Conservation (phyloP, 768 basidiomycete genomes). For the Auricularia sp. region DNA sequence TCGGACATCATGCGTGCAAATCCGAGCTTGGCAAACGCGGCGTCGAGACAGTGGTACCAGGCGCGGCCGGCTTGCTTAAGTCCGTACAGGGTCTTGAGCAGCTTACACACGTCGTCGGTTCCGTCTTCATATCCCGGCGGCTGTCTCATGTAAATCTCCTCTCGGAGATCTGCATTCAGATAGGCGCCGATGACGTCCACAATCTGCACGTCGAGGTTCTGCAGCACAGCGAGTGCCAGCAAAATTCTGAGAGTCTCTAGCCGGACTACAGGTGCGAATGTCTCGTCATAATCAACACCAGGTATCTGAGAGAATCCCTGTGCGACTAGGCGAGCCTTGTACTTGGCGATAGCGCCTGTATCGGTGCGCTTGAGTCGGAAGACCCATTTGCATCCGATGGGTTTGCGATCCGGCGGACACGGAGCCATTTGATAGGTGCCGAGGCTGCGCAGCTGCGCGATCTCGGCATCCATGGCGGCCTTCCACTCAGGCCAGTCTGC, state of each 20-base stretch:
- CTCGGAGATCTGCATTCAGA: slow-evolving; percentile 11
- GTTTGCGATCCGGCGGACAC: slow-evolving; percentile 13
- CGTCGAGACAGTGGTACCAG: slow-evolving; percentile 14
- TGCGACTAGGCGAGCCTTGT: slow-evolving; percentile 21
- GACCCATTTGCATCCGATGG: slow-evolving; percentile 18
- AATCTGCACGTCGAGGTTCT: slow-evolving; percentile 13
- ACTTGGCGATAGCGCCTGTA: slow-evolving; percentile 11
- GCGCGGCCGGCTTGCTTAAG: slow-evolving; percentile 15
- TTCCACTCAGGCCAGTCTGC: slow-evolving; percentile 16
- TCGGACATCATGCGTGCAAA: slow-evolving; percentile 4
- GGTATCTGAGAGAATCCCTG: slow-evolving; percentile 20
- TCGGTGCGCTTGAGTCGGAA: slow-evolving; percentile 17
- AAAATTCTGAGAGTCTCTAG: slow-evolving; percentile 12
- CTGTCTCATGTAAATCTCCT: slow-evolving; percentile 19
- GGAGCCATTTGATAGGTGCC: slow-evolving; percentile 13
- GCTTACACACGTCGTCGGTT: slow-evolving; percentile 6
- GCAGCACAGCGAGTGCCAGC: slow-evolving; percentile 11
- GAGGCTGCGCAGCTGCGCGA: slow-evolving; percentile 9
- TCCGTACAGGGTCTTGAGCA: slow-evolving; percentile 18
- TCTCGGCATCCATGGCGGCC: slow-evolving; percentile 16
- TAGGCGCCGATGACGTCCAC: slow-evolving; percentile 11
- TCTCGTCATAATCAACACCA: slow-evolving; percentile 15
- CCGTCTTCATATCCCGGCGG: slow-evolving; percentile 20
- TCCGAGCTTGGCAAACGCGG: background rate
- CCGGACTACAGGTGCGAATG: background rate